Conservation (phyloP, 1,284 basidiomycete species). For the Schizophyllum amplum region DNA sequence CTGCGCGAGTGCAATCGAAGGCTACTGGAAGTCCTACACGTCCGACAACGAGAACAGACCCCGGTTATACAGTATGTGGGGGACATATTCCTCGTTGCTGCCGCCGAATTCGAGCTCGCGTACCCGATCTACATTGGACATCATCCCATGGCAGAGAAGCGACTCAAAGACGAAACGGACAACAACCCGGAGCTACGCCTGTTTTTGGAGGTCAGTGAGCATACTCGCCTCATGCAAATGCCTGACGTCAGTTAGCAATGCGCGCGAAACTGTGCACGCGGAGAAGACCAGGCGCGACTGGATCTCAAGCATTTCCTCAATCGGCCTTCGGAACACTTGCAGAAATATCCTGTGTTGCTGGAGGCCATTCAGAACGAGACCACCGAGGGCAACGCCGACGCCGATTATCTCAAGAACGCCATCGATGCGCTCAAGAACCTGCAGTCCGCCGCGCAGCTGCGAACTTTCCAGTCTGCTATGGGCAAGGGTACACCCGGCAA, state of each 20-base stretch:
- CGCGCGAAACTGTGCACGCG: conserved; percentile 42
- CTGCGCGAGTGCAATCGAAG: conserved; percentile 76
- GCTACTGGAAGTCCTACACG: conserved; percentile 79
- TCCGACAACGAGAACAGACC: conserved; percentile 82
- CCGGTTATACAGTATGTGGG: conserved; percentile 51
- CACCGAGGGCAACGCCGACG: conserved; percentile 68
- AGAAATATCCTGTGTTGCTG: conserved; percentile 83
- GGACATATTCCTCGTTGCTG: conserved; percentile 84
- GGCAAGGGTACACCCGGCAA: conserved; percentile 65
- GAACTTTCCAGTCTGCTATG: conserved; percentile 84
- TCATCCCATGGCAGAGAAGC: conserved; percentile 79
- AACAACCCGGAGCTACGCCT: conserved; percentile 76
- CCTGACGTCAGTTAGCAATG: conserved; percentile 31
- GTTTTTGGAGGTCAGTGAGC: conserved; percentile 72
- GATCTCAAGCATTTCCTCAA: conserved; percentile 86
- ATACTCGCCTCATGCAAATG: not conserved
- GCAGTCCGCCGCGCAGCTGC: conserved; percentile 68
- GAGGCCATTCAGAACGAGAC: conserved; percentile 84
- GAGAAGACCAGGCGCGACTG: conserved; percentile 60
- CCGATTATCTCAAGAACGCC: conserved; percentile 70
- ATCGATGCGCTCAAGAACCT: conserved; percentile 72
- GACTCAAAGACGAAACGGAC: conserved; percentile 79
- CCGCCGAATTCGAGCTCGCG: conserved; percentile 79
- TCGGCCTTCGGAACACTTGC: conserved; percentile 81
- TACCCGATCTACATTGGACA: conserved; percentile 87